Base-by-base conservation (phyloP, 192 early-diverging fungal genomes). In the Podila verticillata region DNA sequence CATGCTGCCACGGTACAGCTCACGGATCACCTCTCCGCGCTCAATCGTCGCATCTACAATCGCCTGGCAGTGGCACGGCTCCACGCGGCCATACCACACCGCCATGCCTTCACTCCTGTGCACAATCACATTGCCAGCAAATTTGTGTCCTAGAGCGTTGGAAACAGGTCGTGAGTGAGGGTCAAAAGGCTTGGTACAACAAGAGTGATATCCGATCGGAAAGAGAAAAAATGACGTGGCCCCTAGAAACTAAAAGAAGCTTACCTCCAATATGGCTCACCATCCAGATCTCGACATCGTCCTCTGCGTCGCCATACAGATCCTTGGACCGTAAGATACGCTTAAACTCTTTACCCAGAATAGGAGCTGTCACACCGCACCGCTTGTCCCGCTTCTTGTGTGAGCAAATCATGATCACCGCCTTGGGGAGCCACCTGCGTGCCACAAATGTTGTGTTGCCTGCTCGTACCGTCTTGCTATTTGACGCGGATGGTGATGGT, bases 41-140 rank as follows among this genome's bases (percentile, higher is more conserved):
- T 85, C 61, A 10, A 90, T 65, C 0, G 87, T 87, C 26, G 72
- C 68, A n/a, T 90, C 84, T 12, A 90, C 78, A 73, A 90, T 90
- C 7, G 73, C 68, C 10, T 83, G 24, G 59, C 72, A 78, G 70
- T 90, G 86, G 44, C 89, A 87, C 4, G 87, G 66, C 20, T 82
- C 81, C 4, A 90, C 89, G 32, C 87, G 75, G 35, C 89, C 89
- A 56, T 90, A 90, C 89, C 89, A 90, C 29, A 90, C 72, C 9
- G 87, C 87, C 61, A 82, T 78, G 7, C 86, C 85, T 48, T 87
- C 73, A 6, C 79, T 48, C 30, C 73, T 74, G 68, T 88, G 86
- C 32, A 87, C 75, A 57, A 90, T 88, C 5, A 88, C 75, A 47
- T 90, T 90, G 12, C 89, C 89, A 10, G 89, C 89, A 70, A 86